Percentiles rank a stretch among this genome's conserved stretches.
Evolutionary conservation across 2,329 filamentous ascomycete genomes (phyloP).

Genomic region (Microcyclospora tardicrescens): DNA sequence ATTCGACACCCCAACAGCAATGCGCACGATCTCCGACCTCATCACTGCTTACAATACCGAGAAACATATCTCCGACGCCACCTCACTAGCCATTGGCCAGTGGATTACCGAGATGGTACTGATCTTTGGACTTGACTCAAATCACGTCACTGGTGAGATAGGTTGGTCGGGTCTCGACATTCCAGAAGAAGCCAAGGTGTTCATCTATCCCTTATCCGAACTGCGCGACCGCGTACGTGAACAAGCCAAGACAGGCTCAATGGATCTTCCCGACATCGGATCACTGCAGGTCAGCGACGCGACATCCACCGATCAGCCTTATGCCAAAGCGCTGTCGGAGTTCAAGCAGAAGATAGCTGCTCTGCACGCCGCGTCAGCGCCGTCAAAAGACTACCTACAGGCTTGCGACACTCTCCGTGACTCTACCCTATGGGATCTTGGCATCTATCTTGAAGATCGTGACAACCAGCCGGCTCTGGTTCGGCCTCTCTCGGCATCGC

Average conservation of each 20-base stretch:
- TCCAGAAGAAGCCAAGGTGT: constrained; percentile 44
- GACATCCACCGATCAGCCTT: constrained; percentile 24
- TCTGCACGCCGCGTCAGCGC: constrained; percentile 34
- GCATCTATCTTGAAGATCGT: constrained; percentile 79
- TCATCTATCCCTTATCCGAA: constrained; percentile 45
- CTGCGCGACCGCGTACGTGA: constrained; percentile 46
- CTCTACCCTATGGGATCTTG: constrained; percentile 64
- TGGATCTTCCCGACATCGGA: constrained; percentile 25
- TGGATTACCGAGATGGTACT: constrained; percentile 77
- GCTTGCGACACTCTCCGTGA: constrained; percentile 75
- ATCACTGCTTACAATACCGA: constrained; percentile 62
- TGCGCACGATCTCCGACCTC: constrained; percentile 65
- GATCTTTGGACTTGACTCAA: constrained; percentile 67
- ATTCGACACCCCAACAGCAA: constrained; percentile 71
- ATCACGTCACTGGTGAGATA: constrained; percentile 32
- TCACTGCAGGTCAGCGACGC: constrained; percentile 18
- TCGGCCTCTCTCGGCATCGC: constrained; percentile 42
- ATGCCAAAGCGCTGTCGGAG: constrained; percentile 35
- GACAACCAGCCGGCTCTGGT: constrained; percentile 58
- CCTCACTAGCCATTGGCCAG: constrained; percentile 46
- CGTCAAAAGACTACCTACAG: constrained; percentile 54
- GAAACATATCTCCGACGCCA: constrained; percentile 32
- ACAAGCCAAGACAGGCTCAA: constrained; percentile 39
- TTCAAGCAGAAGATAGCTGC: constrained; percentile 50
- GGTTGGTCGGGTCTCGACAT: constrained; percentile 56